Evolutionary conservation across 768 basidiomycete species (phyloP), one percentile per base, ranked within the genome.

Genomic region (Udeniomyces megalosporus): DNA sequence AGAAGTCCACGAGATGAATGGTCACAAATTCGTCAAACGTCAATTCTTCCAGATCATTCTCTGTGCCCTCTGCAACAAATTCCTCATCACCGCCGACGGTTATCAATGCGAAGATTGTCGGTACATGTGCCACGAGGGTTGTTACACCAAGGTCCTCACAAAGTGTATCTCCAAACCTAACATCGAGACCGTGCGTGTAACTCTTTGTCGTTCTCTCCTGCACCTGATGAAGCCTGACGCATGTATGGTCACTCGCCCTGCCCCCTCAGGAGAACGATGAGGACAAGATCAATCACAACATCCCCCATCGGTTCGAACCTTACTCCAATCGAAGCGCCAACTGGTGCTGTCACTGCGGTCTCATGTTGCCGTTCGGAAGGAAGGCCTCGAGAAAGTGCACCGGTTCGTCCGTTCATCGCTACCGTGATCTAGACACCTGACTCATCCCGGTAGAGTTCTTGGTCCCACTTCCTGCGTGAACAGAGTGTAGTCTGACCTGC

Each of bases 291-390:
- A 97, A 99, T 70, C 95, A 99, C 75, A 86, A 95, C 57, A 97
- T 99, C 69, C 95, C 95, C 58, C 95, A 99, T 75, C 85, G 95
- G 24, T 99, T 99, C 77, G 89, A 92, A 69, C 84, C 92, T 20
- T 82, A 95, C 69, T 96, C 91, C 65, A 97, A 95, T 74, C 84
- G 97, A 60, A 88, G 90, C 48, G 88, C 95, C 20, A 96, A 93
- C 70, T 99, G 95, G 95, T 99, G 95, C 74, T 99, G 95, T 73
- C 95, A 99, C 73, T 99, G 95, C 72, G 95, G 95, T 66, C 95
- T 92, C 70, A 92, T 99, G 81, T 80, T 95, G 28, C 92, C 95
- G 60, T 81, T 97, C 52, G 93, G 93, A 56, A 84, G 92, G 67
- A 97, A 97, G 78, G 93, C 96, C 73, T 86, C 93, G 24, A 83